Percentiles rank a stretch among this genome's conserved stretches.
phyloP scores from a whole-genome alignment of 2,329 filamentous ascomycete species.

The Colletotrichum agaves region DNA sequence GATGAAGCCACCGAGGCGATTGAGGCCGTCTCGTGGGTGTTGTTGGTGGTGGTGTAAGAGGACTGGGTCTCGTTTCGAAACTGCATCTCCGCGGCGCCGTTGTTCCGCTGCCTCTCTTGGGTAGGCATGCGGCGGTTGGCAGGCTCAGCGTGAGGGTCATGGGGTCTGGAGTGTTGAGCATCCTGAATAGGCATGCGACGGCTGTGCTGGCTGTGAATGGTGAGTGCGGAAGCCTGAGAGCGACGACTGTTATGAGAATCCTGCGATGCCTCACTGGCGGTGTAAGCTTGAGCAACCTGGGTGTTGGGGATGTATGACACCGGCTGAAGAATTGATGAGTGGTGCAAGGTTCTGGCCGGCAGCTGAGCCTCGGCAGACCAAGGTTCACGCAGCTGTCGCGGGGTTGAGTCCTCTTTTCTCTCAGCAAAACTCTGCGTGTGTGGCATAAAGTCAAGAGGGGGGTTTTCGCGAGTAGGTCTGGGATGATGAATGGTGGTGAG shows the following conservation, averaged over 20 bases:
- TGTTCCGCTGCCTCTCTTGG: not conserved
- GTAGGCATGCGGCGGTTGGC: not conserved
- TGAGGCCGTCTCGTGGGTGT: conserved; percentile 2
- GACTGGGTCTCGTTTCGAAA: not conserved
- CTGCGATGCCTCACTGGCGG: not conserved
- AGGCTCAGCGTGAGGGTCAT: conserved; percentile 6
- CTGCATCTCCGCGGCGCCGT: not conserved
- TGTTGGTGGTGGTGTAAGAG: not conserved
- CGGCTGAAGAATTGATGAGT: conserved; percentile 2
- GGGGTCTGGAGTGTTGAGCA: not conserved
- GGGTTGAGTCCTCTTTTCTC: conserved; percentile 8
- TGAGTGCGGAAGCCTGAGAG: conserved; percentile 16
- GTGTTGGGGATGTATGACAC: conserved; percentile 15
- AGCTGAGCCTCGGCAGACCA: not conserved
- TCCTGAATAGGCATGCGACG: conserved; percentile 1
- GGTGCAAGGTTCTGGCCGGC: not conserved
- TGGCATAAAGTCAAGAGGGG: conserved; percentile 20
- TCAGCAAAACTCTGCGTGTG: not conserved
- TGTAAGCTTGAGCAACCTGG: not conserved
- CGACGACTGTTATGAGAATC: not conserved
- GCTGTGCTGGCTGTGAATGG: not conserved
- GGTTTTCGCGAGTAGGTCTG: not conserved
- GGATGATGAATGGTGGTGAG: conserved; percentile 35
- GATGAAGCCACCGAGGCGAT: not conserved
- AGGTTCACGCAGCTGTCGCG: conserved; percentile 10